Base-by-base conservation (phyloP, 139 green algal genomes). In the Desmodesmus armatus region DNA sequence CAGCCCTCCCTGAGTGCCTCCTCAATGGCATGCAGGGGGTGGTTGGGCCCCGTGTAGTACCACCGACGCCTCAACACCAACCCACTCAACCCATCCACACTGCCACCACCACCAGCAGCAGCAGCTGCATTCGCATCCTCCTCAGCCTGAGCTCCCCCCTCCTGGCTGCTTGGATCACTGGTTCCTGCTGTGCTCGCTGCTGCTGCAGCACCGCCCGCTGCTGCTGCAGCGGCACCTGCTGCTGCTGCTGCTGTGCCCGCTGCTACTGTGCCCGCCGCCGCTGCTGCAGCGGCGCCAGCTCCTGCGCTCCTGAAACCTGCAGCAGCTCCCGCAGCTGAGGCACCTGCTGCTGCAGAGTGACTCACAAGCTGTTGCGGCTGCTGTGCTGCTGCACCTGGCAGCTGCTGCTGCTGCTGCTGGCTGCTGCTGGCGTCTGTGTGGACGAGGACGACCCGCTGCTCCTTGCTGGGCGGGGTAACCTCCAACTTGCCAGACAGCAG, bases 21-120 rank as follows among this genome's bases (percentile, higher is more conserved):
- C 85, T 97, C 95, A 19, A 96, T 74, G 15, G 33, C 43, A 23
- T 69, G 51, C 81, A 96, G 78, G 31, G 94, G 92, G 82, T 97
- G 94, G 9, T 35, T 69, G 0, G 71, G 44, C 2, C 86, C 86
- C 37, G 94, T 75, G 78, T 70, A 81, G 41, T 76, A 81, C 63
- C 76, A 82, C 2, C 76, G 53, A 53, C 58, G 76, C n/a, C 76
- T 53, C 19, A 82, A 55, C 39, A 72, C 27, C 5, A 72, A 35
- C 51, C 44, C 75, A 33, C n/a, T 27, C 3, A 4, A 25, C 3
- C 21, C 5, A 23, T 23, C 21, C 33, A 37, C 53, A 39, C 40
- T 58, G 69, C 69, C 40, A 39, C 0, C 67, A 37, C 37, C 67
- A 53, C 7, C 67, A 75, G 3, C 65, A 44, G 3, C 65, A 47